Evolutionary conservation across 106 monocot genomes (phyloP).

Genomic region (Dendrobium officinale): DNA sequence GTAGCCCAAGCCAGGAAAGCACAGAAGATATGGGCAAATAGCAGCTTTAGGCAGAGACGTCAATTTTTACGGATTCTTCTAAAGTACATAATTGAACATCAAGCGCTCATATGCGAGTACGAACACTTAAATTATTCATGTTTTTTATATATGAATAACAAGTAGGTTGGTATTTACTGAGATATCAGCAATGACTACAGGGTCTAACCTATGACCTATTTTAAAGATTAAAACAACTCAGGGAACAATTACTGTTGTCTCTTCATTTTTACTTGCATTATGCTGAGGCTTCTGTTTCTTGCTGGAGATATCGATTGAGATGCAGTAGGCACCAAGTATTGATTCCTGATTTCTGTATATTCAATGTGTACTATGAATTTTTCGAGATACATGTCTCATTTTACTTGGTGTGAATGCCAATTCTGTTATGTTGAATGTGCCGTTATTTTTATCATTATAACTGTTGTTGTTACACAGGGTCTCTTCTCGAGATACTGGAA

Average conservation of each 20-base stretch:
- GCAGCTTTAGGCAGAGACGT: constrained; percentile 84
- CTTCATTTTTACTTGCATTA: background rate
- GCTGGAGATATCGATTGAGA: background rate
- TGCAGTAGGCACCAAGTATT: background rate
- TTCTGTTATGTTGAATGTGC: background rate
- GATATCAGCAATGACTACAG: background rate
- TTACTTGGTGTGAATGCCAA: background rate
- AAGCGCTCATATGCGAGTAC: constrained; percentile 99
- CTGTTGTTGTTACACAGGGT: constrained; percentile 26
- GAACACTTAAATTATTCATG: background rate
- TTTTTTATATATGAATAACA: background rate
- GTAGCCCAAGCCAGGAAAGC: constrained; percentile 92
- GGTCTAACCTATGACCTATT: background rate
- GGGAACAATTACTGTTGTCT: background rate
- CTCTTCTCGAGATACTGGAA: constrained; percentile 97
- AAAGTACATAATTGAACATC: constrained; percentile 98
- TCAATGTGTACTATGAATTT: background rate
- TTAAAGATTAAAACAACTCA: background rate
- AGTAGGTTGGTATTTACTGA: background rate
- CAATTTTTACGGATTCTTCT: constrained; percentile 91
- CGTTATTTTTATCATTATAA: background rate
- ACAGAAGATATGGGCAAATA: constrained; percentile 90
- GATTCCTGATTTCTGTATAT: background rate
- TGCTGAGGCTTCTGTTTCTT: background rate
- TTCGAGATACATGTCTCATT: background rate